phyloP scores from a whole-genome alignment of 352 stramenopile genomes.

The Elongisporangium undulatum region DNA sequence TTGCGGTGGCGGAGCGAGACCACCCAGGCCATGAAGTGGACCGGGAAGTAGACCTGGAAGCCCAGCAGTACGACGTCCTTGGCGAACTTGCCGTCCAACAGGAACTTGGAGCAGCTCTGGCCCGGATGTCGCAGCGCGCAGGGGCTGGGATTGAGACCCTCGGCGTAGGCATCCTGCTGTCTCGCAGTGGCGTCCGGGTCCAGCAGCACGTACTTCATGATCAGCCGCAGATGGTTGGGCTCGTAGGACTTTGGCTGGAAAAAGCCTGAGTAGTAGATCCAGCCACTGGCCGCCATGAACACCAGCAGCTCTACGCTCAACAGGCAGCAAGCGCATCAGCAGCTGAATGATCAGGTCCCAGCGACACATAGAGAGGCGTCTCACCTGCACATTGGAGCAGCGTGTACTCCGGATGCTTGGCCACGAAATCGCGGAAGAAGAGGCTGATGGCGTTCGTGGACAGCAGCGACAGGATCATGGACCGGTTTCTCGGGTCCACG shows the following conservation, averaged over 20 bases:
- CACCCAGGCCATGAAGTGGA: conserved; percentile 50
- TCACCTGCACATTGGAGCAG: conserved; percentile 11
- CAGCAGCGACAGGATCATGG: conserved; percentile 45
- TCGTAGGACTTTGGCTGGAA: conserved; percentile 62
- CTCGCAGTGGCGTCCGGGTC: conserved; percentile 19
- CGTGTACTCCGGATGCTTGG: conserved; percentile 25
- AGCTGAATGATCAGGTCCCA: background rate
- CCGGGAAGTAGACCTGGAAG: conserved; percentile 47
- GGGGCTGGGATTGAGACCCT: conserved; percentile 40
- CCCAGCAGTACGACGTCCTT: conserved; percentile 26
- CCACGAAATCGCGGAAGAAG: conserved; percentile 18
- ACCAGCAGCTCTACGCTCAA: conserved; percentile 28
- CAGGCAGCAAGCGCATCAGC: background rate
- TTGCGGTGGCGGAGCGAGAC: conserved; percentile 35
- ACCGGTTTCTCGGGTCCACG: conserved; percentile 27
- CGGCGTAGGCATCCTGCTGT: conserved; percentile 33
- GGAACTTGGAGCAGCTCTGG: conserved; percentile 32
- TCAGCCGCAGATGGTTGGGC: conserved; percentile 43
- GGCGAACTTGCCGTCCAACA: conserved; percentile 32
- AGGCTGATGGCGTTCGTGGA: conserved; percentile 44
- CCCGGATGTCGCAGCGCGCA: conserved; percentile 44
- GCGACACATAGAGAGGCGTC: conserved; percentile 12
- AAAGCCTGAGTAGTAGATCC: conserved; percentile 58
- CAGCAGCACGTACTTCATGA: conserved; percentile 59
- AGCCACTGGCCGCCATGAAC: conserved; percentile 47